Percentiles rank a stretch among this genome's conserved stretches.
phyloP scores from a whole-genome alignment of 371 early-diverging fungal species.

The Rhizopus sp. region DNA sequence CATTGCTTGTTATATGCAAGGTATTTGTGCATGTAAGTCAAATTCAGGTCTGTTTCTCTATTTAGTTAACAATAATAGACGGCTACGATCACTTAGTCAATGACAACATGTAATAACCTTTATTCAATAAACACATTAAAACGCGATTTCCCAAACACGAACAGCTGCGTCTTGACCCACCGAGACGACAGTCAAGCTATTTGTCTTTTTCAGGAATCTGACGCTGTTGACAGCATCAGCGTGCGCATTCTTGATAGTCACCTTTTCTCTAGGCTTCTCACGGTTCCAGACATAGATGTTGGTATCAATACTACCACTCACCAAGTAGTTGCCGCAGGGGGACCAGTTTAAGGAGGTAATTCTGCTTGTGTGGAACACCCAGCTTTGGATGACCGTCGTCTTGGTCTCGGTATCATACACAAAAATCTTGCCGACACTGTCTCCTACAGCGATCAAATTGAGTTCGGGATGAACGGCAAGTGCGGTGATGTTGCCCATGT shows the following conservation, averaged over 20 bases:
- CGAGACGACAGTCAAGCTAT: constrained; percentile 61
- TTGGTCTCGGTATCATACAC: constrained; percentile 68
- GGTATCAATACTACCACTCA: constrained; percentile 86
- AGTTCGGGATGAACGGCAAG: constrained; percentile 78
- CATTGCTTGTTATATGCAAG: constrained; percentile 79
- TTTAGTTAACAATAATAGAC: constrained; percentile 21
- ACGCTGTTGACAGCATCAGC: constrained; percentile 77
- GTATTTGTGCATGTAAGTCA: constrained; percentile 58
- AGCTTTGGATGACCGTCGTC: constrained; percentile 64
- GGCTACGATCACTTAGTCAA: constrained; percentile 45
- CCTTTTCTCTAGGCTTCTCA: constrained; percentile 75
- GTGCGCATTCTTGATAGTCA: constrained; percentile 84
- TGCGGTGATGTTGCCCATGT: constrained; percentile 73
- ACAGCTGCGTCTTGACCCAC: constrained; percentile 86
- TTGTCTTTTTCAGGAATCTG: constrained; percentile 55
- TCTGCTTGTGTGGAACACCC: constrained; percentile 92
- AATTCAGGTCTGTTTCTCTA: background rate
- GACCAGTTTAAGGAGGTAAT: constrained; percentile 83
- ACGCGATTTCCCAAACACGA: constrained; percentile 70
- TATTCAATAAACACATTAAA: constrained; percentile 5
- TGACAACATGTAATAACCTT: constrained; percentile 15
- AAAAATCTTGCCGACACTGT: constrained; percentile 78
- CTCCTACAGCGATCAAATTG: constrained; percentile 78
- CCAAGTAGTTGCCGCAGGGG: constrained; percentile 72
- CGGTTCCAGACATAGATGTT: constrained; percentile 90